Evolutionary conservation across 2,329 filamentous ascomycete species (phyloP).

Genomic region (Aspergillus quadrilineatus): DNA sequence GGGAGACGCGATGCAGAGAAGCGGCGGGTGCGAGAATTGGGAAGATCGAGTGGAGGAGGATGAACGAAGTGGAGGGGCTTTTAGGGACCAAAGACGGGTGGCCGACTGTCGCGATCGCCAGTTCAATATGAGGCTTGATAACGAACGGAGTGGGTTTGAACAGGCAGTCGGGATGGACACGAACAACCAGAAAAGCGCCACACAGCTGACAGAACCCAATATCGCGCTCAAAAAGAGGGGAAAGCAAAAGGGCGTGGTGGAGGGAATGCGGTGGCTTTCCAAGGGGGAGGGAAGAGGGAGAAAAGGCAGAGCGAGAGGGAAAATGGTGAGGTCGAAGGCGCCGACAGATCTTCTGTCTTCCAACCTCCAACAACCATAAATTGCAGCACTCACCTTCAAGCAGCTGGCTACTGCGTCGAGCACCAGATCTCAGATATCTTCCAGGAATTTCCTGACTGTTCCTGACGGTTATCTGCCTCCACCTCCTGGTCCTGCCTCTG

Average conservation of each 20-base stretch:
- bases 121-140: conserved; percentile 22
- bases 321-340: conserved; percentile 5
- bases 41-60: conserved; percentile 16
- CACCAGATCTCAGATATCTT: conserved; percentile 1
- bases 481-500: conserved; percentile 2
- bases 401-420: conserved; percentile 2
- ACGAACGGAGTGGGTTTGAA: conserved; percentile 13
- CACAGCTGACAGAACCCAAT: conserved; percentile 1
- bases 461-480: conserved; percentile 13
- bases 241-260: conserved; percentile 26
- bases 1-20: conserved; percentile 6
- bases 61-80: conserved; percentile 35
- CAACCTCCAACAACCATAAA: background rate
- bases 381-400: conserved; percentile 2
- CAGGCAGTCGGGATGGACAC: conserved; percentile 7
- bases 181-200: conserved; percentile 24
- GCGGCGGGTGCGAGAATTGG: conserved; percentile 17
- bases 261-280: conserved; percentile 15
- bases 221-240: conserved; percentile 18
- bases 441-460: background rate
- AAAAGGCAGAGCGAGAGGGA: conserved; percentile 4
- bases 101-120: conserved; percentile 25
- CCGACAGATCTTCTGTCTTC: background rate
- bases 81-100: conserved; percentile 27
- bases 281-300: conserved; percentile 1